Evolutionary conservation across 495 filamentous ascomycete species (phyloP).

Genomic region (Evernia prunastri): DNA sequence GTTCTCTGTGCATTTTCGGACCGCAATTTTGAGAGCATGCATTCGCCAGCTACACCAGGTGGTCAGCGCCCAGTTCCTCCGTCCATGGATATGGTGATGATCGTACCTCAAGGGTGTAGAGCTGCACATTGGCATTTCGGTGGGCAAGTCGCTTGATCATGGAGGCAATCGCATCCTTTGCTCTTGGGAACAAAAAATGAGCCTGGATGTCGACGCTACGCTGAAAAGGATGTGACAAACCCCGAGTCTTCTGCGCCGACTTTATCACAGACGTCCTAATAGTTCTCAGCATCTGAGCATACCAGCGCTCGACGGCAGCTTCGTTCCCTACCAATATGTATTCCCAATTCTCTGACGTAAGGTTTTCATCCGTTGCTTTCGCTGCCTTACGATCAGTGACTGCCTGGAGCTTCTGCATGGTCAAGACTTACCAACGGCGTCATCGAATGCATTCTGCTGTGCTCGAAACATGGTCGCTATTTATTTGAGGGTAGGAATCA

Average conservation of each 20-base stretch:
- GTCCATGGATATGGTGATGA: not conserved
- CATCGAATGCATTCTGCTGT: conserved; percentile 74
- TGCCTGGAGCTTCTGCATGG: conserved; percentile 12
- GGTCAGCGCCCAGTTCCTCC: conserved; percentile 15
- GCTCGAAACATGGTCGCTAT: conserved; percentile 60
- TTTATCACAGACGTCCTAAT: conserved; percentile 89
- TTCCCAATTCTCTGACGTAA: conserved; percentile 97
- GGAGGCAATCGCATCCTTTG: conserved; percentile 87
- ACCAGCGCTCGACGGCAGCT: not conserved
- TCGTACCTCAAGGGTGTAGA: conserved; percentile 89
- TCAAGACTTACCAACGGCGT: conserved; percentile 64
- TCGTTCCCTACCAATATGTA: conserved; percentile 66
- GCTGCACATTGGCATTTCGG: conserved; percentile 97
- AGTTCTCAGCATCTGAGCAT: conserved; percentile 10
- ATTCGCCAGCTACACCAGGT: conserved; percentile 60
- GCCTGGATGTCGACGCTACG: not conserved
- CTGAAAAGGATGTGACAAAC: conserved; percentile 34
- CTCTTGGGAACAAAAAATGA: conserved; percentile 38
- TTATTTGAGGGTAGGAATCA: not conserved
- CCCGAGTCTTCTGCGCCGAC: conserved; percentile 61
- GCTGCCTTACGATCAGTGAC: conserved; percentile 45
- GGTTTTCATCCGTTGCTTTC: conserved; percentile 97
- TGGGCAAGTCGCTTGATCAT: conserved; percentile 96
- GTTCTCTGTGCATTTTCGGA: conserved; percentile 80
- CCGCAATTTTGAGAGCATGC: conserved; percentile 94